Percentiles rank a stretch among this genome's conserved stretches.
These are phyloP conservation scores for Phoma herbarum DNA, from an alignment of 2,329 filamentous ascomycete species.

Conservation along the genomic window DNA sequence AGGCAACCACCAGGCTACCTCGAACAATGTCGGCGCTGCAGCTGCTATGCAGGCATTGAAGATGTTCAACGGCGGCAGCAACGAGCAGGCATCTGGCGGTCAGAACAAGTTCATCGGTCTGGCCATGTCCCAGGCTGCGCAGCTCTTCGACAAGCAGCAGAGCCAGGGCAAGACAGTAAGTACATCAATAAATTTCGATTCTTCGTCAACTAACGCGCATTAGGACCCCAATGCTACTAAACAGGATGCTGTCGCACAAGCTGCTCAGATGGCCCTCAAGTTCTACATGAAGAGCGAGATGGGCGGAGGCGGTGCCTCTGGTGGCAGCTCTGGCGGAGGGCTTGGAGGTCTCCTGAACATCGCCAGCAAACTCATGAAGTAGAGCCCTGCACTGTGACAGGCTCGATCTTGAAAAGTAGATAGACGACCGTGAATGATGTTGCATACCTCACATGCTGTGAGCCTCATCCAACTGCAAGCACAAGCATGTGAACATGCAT, in stretches of 20 bases:
- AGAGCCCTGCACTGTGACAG: constrained; percentile 16
- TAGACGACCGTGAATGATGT: background rate
- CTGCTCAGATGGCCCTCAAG: constrained; percentile 87
- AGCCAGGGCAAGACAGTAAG: constrained; percentile 63
- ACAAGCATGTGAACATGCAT: constrained; percentile 29
- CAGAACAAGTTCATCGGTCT: constrained; percentile 85
- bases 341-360: constrained; percentile 63
- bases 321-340: constrained; percentile 53
- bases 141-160: constrained; percentile 72
- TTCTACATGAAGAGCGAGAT: constrained; percentile 85
- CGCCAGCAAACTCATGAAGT: constrained; percentile 68
- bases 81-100: constrained; percentile 56
- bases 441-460: background rate
- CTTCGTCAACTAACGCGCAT: constrained; percentile 54
- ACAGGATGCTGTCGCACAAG: constrained; percentile 79
- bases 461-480: background rate
- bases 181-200: constrained; percentile 20
- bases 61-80: constrained; percentile 71
- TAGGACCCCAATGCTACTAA: constrained; percentile 70
- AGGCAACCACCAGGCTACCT: constrained; percentile 55
- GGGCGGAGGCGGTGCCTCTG: constrained; percentile 55
- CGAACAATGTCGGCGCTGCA: constrained; percentile 67
- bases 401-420: background rate
- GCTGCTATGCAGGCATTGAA: constrained; percentile 85
- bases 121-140: constrained; percentile 87